Percentiles rank a stretch among this genome's conserved stretches.
Evolutionary conservation across 2,329 filamentous ascomycete species (phyloP).

Genomic region (Dothiorella sarmentorum): DNA sequence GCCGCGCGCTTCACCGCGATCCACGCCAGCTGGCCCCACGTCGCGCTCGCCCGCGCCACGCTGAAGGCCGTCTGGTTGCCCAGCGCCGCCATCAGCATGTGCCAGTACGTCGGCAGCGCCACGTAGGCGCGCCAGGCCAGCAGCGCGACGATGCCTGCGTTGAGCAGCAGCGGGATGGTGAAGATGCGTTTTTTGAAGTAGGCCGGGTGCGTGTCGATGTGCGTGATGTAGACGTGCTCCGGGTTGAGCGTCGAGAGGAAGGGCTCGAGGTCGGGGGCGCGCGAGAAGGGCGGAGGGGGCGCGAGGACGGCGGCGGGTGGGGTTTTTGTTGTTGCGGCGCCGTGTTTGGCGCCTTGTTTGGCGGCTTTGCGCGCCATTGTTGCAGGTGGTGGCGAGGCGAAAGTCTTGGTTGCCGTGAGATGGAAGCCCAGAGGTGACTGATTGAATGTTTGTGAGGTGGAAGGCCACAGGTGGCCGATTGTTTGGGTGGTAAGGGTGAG

Average conservation of each 20-base stretch:
- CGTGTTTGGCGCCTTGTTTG: background rate
- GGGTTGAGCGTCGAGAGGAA: constrained; percentile 66
- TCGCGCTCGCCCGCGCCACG: constrained; percentile 53
- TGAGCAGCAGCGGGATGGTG: constrained; percentile 72
- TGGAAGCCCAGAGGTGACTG: too few species aligned
- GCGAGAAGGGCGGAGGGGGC: constrained; percentile 65
- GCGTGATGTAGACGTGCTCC: constrained; percentile 75
- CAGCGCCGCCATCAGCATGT: constrained; percentile 61
- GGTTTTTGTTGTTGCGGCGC: background rate
- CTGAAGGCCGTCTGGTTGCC: constrained; percentile 65
- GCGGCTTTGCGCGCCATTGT: constrained; percentile 16
- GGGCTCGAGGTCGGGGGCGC: constrained; percentile 59
- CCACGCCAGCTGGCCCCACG: constrained; percentile 55
- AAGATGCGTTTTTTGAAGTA: constrained; percentile 82
- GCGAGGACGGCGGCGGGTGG: constrained; percentile 20
- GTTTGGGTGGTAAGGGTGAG: background rate
- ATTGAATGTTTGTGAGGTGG: background rate
- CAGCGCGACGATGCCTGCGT: constrained; percentile 61
- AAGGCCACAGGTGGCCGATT: background rate
- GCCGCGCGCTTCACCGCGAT: constrained; percentile 59
- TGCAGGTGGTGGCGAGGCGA: background rate
- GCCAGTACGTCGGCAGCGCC: constrained; percentile 70
- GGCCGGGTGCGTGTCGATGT: constrained; percentile 69
- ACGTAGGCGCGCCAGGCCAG: constrained; percentile 66
- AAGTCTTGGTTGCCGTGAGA: background rate